Percentiles rank a stretch among this genome's conserved stretches.
Evolutionary conservation across 352 stramenopile genomes (phyloP).

Genomic region (Saprolegnia diclina): DNA sequence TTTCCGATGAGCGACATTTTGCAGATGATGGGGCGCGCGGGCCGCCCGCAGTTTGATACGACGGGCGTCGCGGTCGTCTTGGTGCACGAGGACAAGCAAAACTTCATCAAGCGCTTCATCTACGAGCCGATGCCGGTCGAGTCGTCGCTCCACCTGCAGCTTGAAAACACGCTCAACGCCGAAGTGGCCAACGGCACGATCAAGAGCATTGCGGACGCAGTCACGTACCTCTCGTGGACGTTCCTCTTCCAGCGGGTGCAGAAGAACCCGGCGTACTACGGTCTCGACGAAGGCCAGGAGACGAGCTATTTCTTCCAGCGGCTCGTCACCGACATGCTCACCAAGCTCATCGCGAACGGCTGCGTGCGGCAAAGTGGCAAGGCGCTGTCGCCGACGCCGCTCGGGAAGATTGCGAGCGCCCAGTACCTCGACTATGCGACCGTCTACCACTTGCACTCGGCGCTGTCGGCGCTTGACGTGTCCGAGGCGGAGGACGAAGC

Average conservation of each 20-base stretch:
- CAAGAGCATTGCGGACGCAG: constrained; percentile 74
- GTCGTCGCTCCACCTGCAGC: constrained; percentile 85
- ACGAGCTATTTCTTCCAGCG: constrained; percentile 66
- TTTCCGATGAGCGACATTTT: constrained; percentile 97
- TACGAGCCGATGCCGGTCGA: constrained; percentile 97
- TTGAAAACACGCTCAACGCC: constrained; percentile 96
- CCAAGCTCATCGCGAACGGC: constrained; percentile 76
- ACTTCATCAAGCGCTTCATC: constrained; percentile 97
- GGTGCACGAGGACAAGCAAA: constrained; percentile 97
- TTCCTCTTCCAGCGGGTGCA: constrained; percentile 95
- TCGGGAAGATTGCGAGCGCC: constrained; percentile 91
- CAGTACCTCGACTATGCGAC: constrained; percentile 95
- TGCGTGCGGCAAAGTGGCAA: constrained; percentile 73
- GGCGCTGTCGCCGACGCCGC: constrained; percentile 67
- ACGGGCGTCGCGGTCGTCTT: constrained; percentile 95
- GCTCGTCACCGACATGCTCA: constrained; percentile 67
- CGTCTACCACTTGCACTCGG: constrained; percentile 57
- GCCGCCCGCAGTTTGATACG: constrained; percentile 90
- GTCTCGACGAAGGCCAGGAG: constrained; percentile 43
- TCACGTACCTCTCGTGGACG: constrained; percentile 97
- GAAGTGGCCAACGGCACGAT: constrained; percentile 93
- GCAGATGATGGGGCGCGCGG: constrained; percentile 97
- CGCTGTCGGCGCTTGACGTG: constrained; percentile 24
- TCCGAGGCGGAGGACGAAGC: neutral
- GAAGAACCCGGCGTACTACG: constrained; percentile 96